phyloP scores from a whole-genome alignment of 768 basidiomycete genomes.

The Auriscalpium vulgare region DNA sequence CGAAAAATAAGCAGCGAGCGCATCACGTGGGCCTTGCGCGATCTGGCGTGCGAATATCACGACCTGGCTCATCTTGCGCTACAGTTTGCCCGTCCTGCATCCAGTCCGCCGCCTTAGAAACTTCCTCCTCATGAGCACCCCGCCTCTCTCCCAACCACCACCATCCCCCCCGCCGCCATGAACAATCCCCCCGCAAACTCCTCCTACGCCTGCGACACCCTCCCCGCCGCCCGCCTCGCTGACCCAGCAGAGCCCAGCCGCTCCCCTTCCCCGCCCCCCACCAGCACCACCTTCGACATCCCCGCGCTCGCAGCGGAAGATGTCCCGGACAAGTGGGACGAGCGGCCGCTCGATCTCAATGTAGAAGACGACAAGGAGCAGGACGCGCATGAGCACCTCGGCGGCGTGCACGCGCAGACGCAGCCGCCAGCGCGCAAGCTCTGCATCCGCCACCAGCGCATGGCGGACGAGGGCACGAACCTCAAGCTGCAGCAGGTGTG shows the following conservation, averaged over 20 bases:
- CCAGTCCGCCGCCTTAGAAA: not conserved
- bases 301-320: not conserved
- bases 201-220: slow-evolving; percentile 60
- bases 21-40: not conserved
- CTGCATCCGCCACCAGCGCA: slow-evolving; percentile 89
- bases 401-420: slow-evolving; percentile 12
- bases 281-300: slow-evolving; percentile 20
- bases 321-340: not conserved
- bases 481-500: slow-evolving; percentile 83
- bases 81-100: not conserved
- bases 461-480: slow-evolving; percentile 94
- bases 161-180: not conserved
- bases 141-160: not conserved
- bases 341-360: no score
- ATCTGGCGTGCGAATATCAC: not conserved
- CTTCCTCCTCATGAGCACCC: not conserved
- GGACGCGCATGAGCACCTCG: slow-evolving; percentile 6
- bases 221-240: slow-evolving; percentile 56
- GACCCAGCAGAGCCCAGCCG: slow-evolving; percentile 7
- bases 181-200: not conserved
- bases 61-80: not conserved
- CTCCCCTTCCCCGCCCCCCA: slow-evolving; percentile 18
- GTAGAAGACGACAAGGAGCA: not conserved
- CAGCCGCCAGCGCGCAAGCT: slow-evolving; percentile 57
- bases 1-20: not conserved